These are phyloP conservation scores for Sclerotinia sclerotiorum DNA, from an alignment of 2,329 filamentous ascomycete species.

Conservation along the genomic window DNA sequence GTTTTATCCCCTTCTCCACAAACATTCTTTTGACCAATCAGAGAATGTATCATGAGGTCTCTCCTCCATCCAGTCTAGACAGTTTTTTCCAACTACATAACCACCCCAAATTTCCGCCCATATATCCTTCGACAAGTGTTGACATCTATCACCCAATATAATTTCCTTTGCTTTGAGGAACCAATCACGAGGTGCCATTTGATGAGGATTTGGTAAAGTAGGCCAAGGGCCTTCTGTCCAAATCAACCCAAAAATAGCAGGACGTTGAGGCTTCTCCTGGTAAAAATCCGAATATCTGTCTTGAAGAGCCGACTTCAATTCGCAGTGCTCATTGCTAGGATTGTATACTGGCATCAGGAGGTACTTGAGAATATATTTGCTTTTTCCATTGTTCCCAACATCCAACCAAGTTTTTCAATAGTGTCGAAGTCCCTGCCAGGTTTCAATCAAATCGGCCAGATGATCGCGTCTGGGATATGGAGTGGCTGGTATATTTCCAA, in stretches of 20 bases:
- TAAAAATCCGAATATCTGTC: not conserved
- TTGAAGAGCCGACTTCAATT: not conserved
- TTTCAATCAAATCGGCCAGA: not conserved
- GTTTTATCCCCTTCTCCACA: too few species aligned
- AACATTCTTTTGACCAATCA: too few species aligned
- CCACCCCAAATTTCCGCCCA: not conserved
- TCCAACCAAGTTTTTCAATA: not conserved
- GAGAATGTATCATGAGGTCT: not conserved
- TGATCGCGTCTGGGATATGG: not conserved
- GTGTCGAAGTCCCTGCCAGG: not conserved
- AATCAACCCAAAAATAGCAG: not conserved
- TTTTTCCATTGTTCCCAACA: not conserved
- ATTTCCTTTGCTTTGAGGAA: not conserved
- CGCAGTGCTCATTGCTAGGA: not conserved
- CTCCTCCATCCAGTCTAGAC: not conserved
- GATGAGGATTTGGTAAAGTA: not conserved
- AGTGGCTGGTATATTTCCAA: too few species aligned
- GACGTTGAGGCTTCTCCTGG: not conserved
- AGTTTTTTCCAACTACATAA: not conserved
- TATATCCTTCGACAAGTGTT: rapidly evolving
- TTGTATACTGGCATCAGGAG: not conserved
- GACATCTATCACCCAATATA: not conserved
- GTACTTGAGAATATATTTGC: not conserved
- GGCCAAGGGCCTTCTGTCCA: not conserved
- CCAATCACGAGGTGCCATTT: not conserved